Conservation (phyloP, 495 filamentous ascomycete genomes). For the Penicillium turbatum region DNA sequence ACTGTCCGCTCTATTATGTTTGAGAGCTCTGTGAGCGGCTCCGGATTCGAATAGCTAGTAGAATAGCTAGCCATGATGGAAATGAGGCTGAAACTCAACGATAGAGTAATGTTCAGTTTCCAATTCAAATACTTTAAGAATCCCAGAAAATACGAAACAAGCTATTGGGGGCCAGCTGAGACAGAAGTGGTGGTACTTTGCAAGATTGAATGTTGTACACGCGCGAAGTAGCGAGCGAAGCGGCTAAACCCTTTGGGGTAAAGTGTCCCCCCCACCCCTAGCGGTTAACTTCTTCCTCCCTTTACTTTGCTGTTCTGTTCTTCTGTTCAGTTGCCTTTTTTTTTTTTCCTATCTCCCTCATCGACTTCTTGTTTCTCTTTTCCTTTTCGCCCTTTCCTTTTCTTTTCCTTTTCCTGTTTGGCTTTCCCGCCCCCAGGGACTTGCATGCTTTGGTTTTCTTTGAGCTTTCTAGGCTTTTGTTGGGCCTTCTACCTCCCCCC, state of each 20-base stretch:
- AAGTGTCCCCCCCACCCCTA: conserved; percentile 33
- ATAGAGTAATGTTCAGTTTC: background rate
- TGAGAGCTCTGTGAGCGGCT: conserved; percentile 41
- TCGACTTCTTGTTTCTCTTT: conserved; percentile 14
- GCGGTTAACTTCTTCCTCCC: conserved; percentile 31
- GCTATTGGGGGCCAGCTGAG: background rate
- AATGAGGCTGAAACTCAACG: background rate
- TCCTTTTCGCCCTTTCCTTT: conserved; percentile 15
- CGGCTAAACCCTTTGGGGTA: conserved; percentile 30
- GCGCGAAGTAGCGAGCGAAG: conserved; percentile 8
- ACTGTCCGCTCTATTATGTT: conserved; percentile 46
- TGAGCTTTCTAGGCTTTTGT: conserved; percentile 8
- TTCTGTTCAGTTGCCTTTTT: conserved; percentile 7
- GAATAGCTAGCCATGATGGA: conserved; percentile 26
- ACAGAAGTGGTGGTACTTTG: background rate
- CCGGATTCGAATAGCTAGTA: conserved; percentile 33
- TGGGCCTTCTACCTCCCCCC: conserved; percentile 2
- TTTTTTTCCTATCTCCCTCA: conserved; percentile 17
- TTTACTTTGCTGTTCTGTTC: conserved; percentile 12
- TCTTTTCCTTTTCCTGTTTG: conserved; percentile 18
- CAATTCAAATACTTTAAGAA: no score
- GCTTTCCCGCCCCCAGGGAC: conserved; percentile 6
- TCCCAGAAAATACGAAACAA: background rate
- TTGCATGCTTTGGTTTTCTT: conserved; percentile 13
- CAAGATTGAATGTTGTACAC: background rate